Evolutionary conservation across 805 yeast species (phyloP), one percentile per base, ranked within the genome.

Genomic region (Wickerhamomyces queroliae): DNA sequence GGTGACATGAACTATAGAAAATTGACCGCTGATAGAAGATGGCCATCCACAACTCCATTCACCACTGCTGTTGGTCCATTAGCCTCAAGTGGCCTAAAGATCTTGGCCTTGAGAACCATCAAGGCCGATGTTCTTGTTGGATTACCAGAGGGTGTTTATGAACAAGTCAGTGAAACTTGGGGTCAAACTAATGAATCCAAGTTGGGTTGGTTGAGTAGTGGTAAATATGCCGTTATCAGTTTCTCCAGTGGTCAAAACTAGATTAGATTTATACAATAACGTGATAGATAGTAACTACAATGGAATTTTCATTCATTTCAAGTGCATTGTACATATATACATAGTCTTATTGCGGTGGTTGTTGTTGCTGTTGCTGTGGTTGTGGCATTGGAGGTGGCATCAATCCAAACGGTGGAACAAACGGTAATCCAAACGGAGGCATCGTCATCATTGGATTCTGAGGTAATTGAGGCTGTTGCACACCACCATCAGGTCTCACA

Each of bases 1-100:
- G 99, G 99, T 42, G 99, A 93, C 55, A 72, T 93, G 63, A 93
- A 93, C 66, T 91, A 95, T 65, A 78, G 99, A 63, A 93, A 93
- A 62, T 66, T 95, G 43, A 84, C 95, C 2, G 96, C 88, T 37
- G 99, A 93, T 55, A 74, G 90, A 61, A 71, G 70, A 51, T 93
- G 99, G 99, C 78, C 78, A 16, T 73, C 83, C 42, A 76, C 88
- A 3, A 86, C 95, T 0, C 72, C 89, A 2, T 95, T 91, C 66
- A 50, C 45, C 4, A 59, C 63, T 0, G 91, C 96, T 5, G 73
- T 91, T 43, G 85, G 84, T 40, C 73, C 76, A 4, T 69, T 91
- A 48, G 83, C 83, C 1, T 48, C 61, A 0, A 72, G 80, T 23
- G 80, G 80, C 8, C 66, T 93, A 39, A 80, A 78, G 13, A 50